Evolutionary conservation across 345 rosid genomes (phyloP).

Genomic region (Populus alba): DNA sequence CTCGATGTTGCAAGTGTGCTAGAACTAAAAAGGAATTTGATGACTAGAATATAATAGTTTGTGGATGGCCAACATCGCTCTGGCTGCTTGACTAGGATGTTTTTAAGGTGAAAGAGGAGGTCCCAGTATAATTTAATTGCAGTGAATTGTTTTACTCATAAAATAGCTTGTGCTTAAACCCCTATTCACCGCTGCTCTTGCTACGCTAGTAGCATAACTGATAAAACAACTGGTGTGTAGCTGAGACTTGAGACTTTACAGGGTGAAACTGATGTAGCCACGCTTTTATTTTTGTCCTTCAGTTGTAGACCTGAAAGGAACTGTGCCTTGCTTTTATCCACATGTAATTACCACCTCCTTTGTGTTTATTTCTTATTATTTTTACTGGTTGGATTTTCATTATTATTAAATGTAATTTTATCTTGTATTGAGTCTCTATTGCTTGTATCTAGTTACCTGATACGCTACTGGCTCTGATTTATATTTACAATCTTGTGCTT

Average conservation of each 20-base stretch:
- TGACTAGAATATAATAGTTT: not conserved
- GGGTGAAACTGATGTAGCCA: not conserved
- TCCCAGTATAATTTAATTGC: not conserved
- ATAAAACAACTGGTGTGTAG: not conserved
- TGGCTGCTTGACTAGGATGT: not conserved
- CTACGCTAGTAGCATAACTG: not conserved
- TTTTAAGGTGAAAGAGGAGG: not conserved
- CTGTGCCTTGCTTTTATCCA: not conserved
- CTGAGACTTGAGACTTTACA: not conserved
- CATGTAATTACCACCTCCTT: not conserved
- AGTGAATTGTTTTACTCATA: not conserved
- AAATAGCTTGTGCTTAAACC: not conserved
- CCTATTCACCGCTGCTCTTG: not conserved
- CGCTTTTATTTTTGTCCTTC: not conserved
- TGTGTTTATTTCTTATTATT: not conserved
- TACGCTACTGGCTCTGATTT: not conserved
- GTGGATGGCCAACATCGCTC: not conserved
- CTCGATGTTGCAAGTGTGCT: not conserved
- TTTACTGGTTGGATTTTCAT: not conserved
- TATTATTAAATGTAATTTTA: not conserved
- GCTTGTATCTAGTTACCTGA: not conserved
- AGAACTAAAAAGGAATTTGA: not conserved
- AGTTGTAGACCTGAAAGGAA: not conserved
- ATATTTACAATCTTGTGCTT: too few relatives aligned
- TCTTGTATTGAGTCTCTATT: not conserved